Evolutionary conservation across 169 alveolate species (phyloP).

Genomic region (Toxoplasma gondii): DNA sequence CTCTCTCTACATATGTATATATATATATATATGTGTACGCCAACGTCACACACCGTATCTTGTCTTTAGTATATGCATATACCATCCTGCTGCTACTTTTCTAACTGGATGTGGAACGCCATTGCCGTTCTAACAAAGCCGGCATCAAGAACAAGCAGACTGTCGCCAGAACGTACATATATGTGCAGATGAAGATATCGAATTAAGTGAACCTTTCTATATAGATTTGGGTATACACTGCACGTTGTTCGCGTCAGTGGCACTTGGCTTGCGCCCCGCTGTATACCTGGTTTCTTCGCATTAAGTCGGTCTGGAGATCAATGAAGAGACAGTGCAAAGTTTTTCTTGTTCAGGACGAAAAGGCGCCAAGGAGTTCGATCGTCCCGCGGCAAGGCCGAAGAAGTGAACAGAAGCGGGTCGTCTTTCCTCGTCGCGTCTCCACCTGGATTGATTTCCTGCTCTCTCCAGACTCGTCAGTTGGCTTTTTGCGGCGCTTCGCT

Average conservation of each 20-base stretch:
- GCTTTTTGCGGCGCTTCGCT: background rate
- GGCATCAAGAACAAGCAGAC: too few species aligned
- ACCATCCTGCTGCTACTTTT: background rate
- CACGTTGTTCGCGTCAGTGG: too few species aligned
- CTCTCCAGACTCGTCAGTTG: background rate
- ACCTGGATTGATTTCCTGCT: background rate
- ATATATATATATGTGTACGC: background rate
- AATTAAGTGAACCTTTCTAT: too few species aligned
- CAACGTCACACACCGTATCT: background rate
- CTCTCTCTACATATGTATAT: background rate
- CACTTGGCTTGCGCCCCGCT: too few species aligned
- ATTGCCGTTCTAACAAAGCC: too few species aligned
- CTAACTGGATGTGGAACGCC: too few species aligned
- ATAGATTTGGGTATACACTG: too few species aligned
- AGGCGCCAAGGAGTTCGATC: conserved; percentile 45
- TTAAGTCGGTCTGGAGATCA: too few species aligned
- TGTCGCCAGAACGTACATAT: too few species aligned
- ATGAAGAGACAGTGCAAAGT: too few species aligned
- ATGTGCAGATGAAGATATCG: background rate
- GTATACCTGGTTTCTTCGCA: too few species aligned
- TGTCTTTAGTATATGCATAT: background rate
- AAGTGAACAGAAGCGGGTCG: background rate
- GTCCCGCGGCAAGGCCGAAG: conserved; percentile 30
- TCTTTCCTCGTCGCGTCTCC: background rate
- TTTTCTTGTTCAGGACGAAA: conserved; percentile 23